Base-by-base conservation (phyloP, 352 stramenopile species). In the Phytophthora pluvialis region DNA sequence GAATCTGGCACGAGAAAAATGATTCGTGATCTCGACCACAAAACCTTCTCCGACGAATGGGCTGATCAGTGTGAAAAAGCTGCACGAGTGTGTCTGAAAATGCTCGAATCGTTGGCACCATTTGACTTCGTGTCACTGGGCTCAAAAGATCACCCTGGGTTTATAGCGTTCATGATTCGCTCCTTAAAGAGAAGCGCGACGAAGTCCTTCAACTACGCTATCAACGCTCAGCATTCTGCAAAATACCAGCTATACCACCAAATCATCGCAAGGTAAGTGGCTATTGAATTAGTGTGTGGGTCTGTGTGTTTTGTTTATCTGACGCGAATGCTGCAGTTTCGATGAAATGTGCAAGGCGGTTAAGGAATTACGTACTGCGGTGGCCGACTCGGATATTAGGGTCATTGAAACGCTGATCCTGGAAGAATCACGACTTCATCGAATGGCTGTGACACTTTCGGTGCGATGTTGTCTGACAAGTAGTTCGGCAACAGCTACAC, bases 191-290 rank as follows among this genome's bases (percentile, higher is more conserved):
- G 75, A 60, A 75, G 61, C n/a, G 62, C 64, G 11, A 60, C 63
- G 5, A 81, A 80, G 47, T 12, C 78, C 18, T 83, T 82, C 33
- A 86, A 83, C 25, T 77, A 81, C 46, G 55, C 47, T 26, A 58
- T 82, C 18, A 52, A 50, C 43, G 48, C 42, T 28, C 71, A 74
- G n/a, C 54, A 67, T 45, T 39, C 59, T 42, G 21, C 43, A 4
- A 60, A 72, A 26, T 47, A 46, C 21, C 58, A 83, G 10, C 38
- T 86, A 16, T 67, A 60, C 48, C 33, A 59, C 18, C 73, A 81
- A 60, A 59, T 86, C 21, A 45, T 84, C 16, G 42, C 40, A 29
- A 85, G 77, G 80, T 88, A 62, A 63, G 36, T 43, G 18, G 8
- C 16, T 44, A 38, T 52, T 16, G 10, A 39, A 28, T 26, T 36